These are phyloP conservation scores for Umbelopsis isabellina DNA, from an alignment of 192 early-diverging fungal genomes.

Conservation along the genomic window DNA sequence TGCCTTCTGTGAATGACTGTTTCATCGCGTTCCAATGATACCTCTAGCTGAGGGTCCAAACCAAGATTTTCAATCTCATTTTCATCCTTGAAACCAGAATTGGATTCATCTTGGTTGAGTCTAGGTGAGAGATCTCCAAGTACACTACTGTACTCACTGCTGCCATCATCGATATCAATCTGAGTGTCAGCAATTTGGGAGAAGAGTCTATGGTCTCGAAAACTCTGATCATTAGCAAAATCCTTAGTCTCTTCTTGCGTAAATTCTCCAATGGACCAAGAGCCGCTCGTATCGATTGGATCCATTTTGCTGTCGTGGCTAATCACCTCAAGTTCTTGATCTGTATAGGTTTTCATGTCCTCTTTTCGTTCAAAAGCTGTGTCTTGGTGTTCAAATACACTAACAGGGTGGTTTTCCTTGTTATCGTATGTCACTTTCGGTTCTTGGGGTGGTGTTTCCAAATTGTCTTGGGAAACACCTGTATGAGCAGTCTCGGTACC, in stretches of 20 bases:
- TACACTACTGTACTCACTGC: not conserved
- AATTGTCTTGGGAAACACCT: too few relatives aligned
- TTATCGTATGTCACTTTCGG: too few relatives aligned
- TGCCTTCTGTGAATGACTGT: too few relatives aligned
- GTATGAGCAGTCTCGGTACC: too few relatives aligned
- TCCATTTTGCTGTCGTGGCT: not conserved
- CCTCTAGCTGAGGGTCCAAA: not conserved
- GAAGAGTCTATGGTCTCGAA: not conserved
- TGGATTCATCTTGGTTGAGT: not conserved
- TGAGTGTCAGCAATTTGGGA: slow-evolving; percentile 7
- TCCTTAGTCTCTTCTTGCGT: not conserved
- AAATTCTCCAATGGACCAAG: slow-evolving; percentile 10
- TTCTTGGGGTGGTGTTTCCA: too few relatives aligned
- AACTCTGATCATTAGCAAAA: not conserved
- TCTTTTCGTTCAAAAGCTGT: too few relatives aligned
- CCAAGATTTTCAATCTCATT: not conserved
- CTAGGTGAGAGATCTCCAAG: slow-evolving; percentile 2
- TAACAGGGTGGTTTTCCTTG: too few relatives aligned
- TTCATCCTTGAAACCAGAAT: not conserved
- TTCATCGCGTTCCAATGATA: too few relatives aligned
- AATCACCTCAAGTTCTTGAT: not conserved
- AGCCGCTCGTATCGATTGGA: not conserved
- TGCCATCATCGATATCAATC: not conserved
- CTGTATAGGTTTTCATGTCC: too few relatives aligned
- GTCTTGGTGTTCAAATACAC: too few relatives aligned